Percentiles rank a stretch among this genome's conserved stretches.
phyloP scores from a whole-genome alignment of 768 basidiomycete genomes.

The Porpolomopsis calyptriformis region DNA sequence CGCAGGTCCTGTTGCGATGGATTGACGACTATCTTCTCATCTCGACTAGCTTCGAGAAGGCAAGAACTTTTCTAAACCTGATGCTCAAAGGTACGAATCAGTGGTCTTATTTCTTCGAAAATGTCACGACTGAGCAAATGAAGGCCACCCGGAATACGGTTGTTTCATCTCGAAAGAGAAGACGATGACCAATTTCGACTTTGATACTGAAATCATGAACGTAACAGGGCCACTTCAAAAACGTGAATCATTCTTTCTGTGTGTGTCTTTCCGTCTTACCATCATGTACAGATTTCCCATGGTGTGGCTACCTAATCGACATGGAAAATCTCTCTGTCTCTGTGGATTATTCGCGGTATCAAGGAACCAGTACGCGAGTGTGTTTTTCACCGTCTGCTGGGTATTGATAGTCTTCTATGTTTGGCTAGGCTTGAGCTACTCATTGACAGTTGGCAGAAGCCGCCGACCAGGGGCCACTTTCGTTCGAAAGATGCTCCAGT shows the following conservation, averaged over 20 bases:
- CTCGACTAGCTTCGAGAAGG: slow-evolving; percentile 52
- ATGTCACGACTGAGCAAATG: neutral
- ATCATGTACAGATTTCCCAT: slow-evolving; percentile 61
- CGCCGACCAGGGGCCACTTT: slow-evolving; percentile 58
- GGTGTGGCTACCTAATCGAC: slow-evolving; percentile 84
- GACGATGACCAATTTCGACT: slow-evolving; percentile 80
- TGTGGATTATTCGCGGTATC: slow-evolving; percentile 67
- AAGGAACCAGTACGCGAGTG: slow-evolving; percentile 42
- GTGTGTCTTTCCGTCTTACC: neutral
- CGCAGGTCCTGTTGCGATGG: slow-evolving; percentile 53
- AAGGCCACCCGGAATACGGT: slow-evolving; percentile 90
- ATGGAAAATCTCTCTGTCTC: slow-evolving; percentile 67
- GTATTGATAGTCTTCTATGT: neutral
- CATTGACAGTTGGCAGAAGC: slow-evolving; percentile 60
- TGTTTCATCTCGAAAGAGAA: slow-evolving; percentile 85
- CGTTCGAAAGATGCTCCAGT: slow-evolving; percentile 67
- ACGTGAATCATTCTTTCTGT: slow-evolving; percentile 19
- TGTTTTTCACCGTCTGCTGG: neutral
- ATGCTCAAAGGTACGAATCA: slow-evolving; percentile 57
- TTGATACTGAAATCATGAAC: slow-evolving; percentile 41
- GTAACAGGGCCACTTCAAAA: slow-evolving; percentile 37
- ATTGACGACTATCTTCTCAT: slow-evolving; percentile 95
- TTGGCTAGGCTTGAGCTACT: slow-evolving; percentile 40
- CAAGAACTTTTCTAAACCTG: slow-evolving; percentile 54
- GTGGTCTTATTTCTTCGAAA: neutral